A percentile compares a stretch with the other conserved stretches of the same genome.
These are phyloP conservation scores for Penicillium sp. DNA, from an alignment of 2,329 filamentous ascomycete species.

Conservation along the genomic window DNA sequence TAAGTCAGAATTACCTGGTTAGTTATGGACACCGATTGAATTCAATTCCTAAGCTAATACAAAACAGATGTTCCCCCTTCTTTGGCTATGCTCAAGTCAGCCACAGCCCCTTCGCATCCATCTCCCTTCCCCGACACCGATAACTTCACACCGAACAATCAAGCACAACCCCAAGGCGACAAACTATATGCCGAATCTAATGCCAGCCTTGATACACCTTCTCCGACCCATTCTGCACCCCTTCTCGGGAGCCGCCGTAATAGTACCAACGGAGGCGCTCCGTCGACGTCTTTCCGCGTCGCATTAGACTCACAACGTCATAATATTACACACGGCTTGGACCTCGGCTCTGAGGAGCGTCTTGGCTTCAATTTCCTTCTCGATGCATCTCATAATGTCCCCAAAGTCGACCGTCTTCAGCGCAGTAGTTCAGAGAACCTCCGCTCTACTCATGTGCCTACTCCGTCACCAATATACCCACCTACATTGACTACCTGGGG, in stretches of 20 bases:
- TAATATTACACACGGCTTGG: slow-evolving; percentile 54
- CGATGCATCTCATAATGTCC: slow-evolving; percentile 57
- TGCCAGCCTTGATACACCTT: slow-evolving; percentile 31
- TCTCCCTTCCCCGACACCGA: slow-evolving; percentile 31
- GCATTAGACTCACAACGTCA: slow-evolving; percentile 46
- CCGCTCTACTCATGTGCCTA: slow-evolving; percentile 22
- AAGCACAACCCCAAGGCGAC: slow-evolving; percentile 22
- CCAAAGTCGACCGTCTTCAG: slow-evolving; percentile 51
- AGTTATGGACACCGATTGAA: slow-evolving; percentile 8
- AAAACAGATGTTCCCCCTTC: slow-evolving; percentile 17
- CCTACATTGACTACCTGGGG: slow-evolving; percentile 27
- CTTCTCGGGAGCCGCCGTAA: slow-evolving; percentile 26
- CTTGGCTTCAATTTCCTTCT: slow-evolving; percentile 73
- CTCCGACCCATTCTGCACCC: slow-evolving; percentile 31
- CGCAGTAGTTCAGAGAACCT: slow-evolving; percentile 28
- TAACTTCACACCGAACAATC: slow-evolving; percentile 21
- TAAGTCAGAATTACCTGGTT: slow-evolving; percentile 47
- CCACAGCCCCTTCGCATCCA: slow-evolving; percentile 20
- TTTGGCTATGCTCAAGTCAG: slow-evolving; percentile 16
- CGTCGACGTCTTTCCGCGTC: slow-evolving; percentile 36
- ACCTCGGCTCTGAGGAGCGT: slow-evolving; percentile 60
- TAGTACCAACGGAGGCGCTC: slow-evolving; percentile 20
- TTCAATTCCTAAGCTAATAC: slow-evolving; percentile 9
- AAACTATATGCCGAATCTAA: slow-evolving; percentile 31
- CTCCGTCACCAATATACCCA: slow-evolving; percentile 25